Evolutionary conservation across 805 yeast genomes (phyloP), one percentile per base, ranked within the genome.

Genomic region (Candida stauntonica): DNA sequence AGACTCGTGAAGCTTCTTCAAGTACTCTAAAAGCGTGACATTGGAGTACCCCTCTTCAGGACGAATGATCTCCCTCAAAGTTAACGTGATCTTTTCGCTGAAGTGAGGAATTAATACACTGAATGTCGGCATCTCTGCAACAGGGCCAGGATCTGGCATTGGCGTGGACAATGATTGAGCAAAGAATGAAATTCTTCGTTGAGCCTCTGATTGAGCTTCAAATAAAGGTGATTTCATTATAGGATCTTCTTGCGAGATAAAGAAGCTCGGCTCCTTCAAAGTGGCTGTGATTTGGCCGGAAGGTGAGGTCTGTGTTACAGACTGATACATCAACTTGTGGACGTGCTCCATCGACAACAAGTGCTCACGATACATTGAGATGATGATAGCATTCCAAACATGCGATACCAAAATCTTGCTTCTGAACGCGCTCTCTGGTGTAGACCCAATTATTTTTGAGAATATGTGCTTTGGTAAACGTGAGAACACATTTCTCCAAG

Each of bases 311-410:
- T 51, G 54, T 4, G 47, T 33, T 5, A 93, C 96, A 70, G 91
- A 97, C 64, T 91, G 98, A 65, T 93, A 93, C 48, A 93, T 75
- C 61, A 93, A 76, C 68, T 85, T 87, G 68, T 93, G 98, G 46
- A 93, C 98, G 62, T 94, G 99, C 62, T 93, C 99, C 62, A 94
- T 86, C 14, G 99, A 96, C 52, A 93, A 70, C 63, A 93, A 71
- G 65, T 93, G 99, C 67, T 94, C 99, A 70, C 99, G 86, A 77
- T 93, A 94, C 99, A 93, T 94, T 38, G 98, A 86, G 55, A 93
- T 89, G 47, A 93, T 91, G 62, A 93, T 83, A 32, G 98, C 97
- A 62, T 93, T 93, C 99, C 99, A 93, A 51, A 93, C 87, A 69
- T 93, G 99, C 21, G 97, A 87, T 53, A 94, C 91, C 61, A 93